Base-by-base conservation (phyloP, 148 eudicot genomes). In the Arctostaphylos glauca region DNA sequence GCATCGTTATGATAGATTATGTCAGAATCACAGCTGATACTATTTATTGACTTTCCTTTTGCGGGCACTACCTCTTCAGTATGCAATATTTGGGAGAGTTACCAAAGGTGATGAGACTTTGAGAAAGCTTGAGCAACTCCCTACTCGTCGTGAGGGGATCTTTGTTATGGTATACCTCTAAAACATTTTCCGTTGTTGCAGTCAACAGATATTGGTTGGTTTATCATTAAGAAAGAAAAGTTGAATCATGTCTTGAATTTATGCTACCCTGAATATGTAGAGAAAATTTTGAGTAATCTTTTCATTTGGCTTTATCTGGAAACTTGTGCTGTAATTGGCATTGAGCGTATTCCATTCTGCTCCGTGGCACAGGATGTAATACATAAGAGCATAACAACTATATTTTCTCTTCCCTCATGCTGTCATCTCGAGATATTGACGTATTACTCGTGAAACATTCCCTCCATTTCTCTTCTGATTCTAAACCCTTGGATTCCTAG, bases 71-170 rank as follows among this genome's bases (percentile, higher is more conserved):
- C 60, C 54, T 56, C 73, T 84, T 82, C 91, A 95, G 97, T 95
- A 95, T 90, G 94, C 98, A 84, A 85, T 92, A 81, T 95, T 95
- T 83, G 98, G 98, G 16, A 96, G 87, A 87, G 90, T 94, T 82
- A 96, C 95, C 8, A 92, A 92, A 86, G 99, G 99, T 41, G 98
- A 96, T 80, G 99, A 94, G 86, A 94, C 99, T 56, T 82, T 96
- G 80, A 89, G 86, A 81, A 96, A 94, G 89, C 93, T 96, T 48
- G 99, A 93, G 92, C 90, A 94, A 81, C 81, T 96, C 59, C 97
- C 98, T 52, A 96, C 97, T 54, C 91, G 93, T 52, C 92, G 84
- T 73, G 99, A 96, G 85, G 99, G 99, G 60, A 94, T 96, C 10
- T 96, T 96, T 86, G 99, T 96, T 25, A 96, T 96, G 99, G 98